These are phyloP conservation scores for Pichia sp. DNA, from an alignment of 1,139 yeast species.

Conservation along the genomic window DNA sequence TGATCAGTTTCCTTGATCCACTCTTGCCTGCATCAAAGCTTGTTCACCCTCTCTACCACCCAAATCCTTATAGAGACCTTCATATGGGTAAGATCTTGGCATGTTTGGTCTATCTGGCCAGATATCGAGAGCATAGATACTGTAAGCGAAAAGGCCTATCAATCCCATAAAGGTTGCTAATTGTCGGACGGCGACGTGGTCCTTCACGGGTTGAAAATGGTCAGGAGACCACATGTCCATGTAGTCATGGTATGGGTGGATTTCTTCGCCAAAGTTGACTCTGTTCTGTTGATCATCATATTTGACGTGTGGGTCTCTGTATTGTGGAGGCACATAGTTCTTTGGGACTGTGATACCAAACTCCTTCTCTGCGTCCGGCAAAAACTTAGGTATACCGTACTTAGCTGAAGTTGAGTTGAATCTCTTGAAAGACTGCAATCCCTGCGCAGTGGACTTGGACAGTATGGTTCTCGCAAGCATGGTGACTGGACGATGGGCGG, in stretches of 20 bases:
- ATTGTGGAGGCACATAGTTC: conserved; percentile 45
- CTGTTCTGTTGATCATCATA: conserved; percentile 81
- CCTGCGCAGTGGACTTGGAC: conserved; percentile 2
- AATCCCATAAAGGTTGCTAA: conserved; percentile 46
- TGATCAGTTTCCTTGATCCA: conserved; percentile 22
- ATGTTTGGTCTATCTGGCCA: conserved; percentile 73
- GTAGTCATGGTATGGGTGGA: conserved; percentile 64
- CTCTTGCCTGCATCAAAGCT: conserved; percentile 34
- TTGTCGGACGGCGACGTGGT: conserved; percentile 52
- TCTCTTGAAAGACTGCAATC: conserved; percentile 9
- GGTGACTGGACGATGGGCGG: no score
- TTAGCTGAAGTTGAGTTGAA: conserved; percentile 16
- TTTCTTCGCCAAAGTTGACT: conserved; percentile 69
- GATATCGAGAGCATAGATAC: conserved; percentile 37
- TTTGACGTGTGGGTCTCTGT: conserved; percentile 61
- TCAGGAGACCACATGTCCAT: conserved; percentile 89
- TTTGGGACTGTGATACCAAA: conserved; percentile 39
- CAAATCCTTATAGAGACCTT: conserved; percentile 66
- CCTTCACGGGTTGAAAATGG: conserved; percentile 53
- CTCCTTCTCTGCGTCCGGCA: conserved; percentile 24
- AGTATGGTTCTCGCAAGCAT: conserved; percentile 13
- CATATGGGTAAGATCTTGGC: conserved; percentile 70
- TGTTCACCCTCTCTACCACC: conserved; percentile 55
- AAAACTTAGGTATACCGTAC: conserved; percentile 22
- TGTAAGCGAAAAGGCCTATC: conserved; percentile 47